Evolutionary conservation across 805 yeast species (phyloP).

Genomic region (Wickerhamomyces ciferrii): DNA sequence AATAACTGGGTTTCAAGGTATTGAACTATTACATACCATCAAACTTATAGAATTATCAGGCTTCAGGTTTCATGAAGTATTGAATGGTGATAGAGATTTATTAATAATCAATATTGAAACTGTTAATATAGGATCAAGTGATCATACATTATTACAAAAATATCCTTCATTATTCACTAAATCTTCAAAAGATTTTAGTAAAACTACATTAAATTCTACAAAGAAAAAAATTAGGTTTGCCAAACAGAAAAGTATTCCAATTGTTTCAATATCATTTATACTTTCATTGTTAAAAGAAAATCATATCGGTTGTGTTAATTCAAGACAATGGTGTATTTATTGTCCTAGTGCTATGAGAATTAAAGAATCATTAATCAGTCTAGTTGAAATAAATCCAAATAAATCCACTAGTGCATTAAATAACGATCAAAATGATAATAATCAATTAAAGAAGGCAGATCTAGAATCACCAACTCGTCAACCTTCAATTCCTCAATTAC

Average conservation of each 20-base stretch:
- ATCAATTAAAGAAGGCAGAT: background rate
- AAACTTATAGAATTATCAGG: slow-evolving; percentile 55
- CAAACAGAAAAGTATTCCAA: slow-evolving; percentile 50
- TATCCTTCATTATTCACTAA: slow-evolving; percentile 23
- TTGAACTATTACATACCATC: slow-evolving; percentile 65
- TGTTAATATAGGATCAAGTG: slow-evolving; percentile 31
- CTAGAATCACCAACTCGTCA: background rate
- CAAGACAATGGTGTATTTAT: slow-evolving; percentile 50
- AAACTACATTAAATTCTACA: slow-evolving; percentile 36
- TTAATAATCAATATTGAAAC: slow-evolving; percentile 48
- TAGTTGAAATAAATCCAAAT: slow-evolving; percentile 1
- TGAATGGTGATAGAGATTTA: slow-evolving; percentile 48
- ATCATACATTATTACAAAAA: slow-evolving; percentile 32
- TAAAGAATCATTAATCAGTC: slow-evolving; percentile 21
- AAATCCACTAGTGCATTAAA: background rate
- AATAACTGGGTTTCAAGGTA: slow-evolving; percentile 73
- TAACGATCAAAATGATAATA: background rate
- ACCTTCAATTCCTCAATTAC: slow-evolving; percentile 30
- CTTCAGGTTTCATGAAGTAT: slow-evolving; percentile 41
- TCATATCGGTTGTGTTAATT: slow-evolving; percentile 33
- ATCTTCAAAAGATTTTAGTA: slow-evolving; percentile 10
- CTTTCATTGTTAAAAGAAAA: slow-evolving; percentile 44
- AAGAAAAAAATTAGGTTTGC: slow-evolving; percentile 54
- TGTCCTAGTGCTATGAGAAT: slow-evolving; percentile 33
- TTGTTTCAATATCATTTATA: slow-evolving; percentile 48